These are phyloP conservation scores for Suhomyces chickasaworum DNA, from an alignment of 1,139 yeast genomes.

Conservation along the genomic window DNA sequence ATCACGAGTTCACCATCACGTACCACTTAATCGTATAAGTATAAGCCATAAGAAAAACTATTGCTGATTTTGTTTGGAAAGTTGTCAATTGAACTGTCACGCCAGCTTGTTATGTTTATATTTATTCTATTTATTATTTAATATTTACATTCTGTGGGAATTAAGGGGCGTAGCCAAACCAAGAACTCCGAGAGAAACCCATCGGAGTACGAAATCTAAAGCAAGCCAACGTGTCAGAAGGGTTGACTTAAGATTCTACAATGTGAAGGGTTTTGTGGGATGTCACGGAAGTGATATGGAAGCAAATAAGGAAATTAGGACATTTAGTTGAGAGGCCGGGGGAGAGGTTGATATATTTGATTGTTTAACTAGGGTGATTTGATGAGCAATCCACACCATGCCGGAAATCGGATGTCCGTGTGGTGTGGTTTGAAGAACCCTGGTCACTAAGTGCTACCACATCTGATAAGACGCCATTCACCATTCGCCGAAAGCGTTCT, in stretches of 20 bases:
- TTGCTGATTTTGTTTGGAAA: not conserved
- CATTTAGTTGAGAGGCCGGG: no score
- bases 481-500: no score
- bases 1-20: not conserved
- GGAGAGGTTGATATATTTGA: no score
- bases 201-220: constrained; percentile 2
- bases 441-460: constrained; percentile 1
- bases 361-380: no score
- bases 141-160: not conserved
- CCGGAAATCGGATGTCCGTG: not conserved
- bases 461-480: constrained; percentile 1
- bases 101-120: not conserved
- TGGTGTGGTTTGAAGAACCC: constrained; percentile 1
- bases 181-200: constrained; percentile 1
- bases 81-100: not conserved
- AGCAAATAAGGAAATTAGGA: no score
- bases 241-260: not conserved
- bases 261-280: no score
- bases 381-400: not conserved
- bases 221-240: not conserved
- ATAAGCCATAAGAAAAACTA: constrained; percentile 5
- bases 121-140: no score
- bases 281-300: not conserved
- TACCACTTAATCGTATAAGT: constrained; percentile 12
- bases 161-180: constrained; percentile 5